Evolutionary conservation across 345 rosid genomes (phyloP).

Genomic region (Linum tenue): DNA sequence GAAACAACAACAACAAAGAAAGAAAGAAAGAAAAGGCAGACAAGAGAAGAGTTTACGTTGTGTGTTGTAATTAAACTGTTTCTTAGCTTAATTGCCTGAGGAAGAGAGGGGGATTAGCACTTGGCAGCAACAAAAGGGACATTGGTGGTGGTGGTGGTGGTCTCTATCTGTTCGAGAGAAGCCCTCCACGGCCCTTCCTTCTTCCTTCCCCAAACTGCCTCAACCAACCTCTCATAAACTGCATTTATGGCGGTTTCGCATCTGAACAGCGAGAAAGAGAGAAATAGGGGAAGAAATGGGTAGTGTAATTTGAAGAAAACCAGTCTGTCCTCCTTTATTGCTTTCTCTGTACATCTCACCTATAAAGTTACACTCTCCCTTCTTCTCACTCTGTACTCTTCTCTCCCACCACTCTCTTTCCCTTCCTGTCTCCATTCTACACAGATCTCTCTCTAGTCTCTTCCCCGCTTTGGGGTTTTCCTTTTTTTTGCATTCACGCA

Average conservation of each 20-base stretch:
- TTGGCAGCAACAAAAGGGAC: no score
- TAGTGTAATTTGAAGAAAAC: not conserved
- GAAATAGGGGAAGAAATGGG: not conserved
- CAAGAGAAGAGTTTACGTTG: not conserved
- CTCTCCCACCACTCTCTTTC: not conserved
- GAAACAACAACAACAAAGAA: not conserved
- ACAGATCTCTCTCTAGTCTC: not conserved
- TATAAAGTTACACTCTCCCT: constrained; percentile 4
- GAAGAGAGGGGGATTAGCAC: no score
- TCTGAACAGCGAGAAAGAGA: not conserved
- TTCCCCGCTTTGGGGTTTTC: not conserved
- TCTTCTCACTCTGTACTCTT: not conserved
- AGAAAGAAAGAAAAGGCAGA: not conserved
- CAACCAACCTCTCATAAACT: not conserved
- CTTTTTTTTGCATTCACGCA: not conserved
- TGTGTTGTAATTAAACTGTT: no score
- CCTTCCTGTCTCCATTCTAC: not conserved
- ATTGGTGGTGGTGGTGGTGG: not conserved
- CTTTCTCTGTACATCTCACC: constrained; percentile 3
- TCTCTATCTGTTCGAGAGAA: not conserved
- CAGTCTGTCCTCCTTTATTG: constrained; percentile 11
- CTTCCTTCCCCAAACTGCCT: not conserved
- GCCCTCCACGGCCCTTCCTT: not conserved
- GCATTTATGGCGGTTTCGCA: not conserved
- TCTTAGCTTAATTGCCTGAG: no score